These are phyloP conservation scores for Malus orientalis DNA, from an alignment of 306 rosid genomes.

Conservation along the genomic window DNA sequence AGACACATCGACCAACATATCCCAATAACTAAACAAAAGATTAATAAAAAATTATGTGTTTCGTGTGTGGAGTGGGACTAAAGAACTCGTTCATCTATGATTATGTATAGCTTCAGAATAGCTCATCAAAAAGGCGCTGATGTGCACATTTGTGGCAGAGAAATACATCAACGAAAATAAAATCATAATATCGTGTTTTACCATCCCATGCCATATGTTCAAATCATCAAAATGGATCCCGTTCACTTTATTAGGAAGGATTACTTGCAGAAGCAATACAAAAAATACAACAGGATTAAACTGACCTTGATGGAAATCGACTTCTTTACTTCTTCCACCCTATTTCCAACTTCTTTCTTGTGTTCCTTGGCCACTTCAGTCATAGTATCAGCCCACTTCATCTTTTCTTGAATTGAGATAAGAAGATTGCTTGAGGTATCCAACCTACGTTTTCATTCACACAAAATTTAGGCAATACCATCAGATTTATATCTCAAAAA, in stretches of 20 bases:
- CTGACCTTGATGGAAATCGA: slow-evolving; percentile 80
- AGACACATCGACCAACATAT: slow-evolving; percentile 90
- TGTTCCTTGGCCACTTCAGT: slow-evolving; percentile 78
- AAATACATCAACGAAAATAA: not conserved
- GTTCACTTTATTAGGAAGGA: not conserved
- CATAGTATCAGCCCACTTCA: slow-evolving; percentile 90
- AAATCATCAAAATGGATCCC: not conserved
- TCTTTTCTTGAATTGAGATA: slow-evolving; percentile 85
- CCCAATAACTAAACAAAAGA: slow-evolving; percentile 29
- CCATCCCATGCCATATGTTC: not conserved
- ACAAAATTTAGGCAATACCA: slow-evolving; percentile 4
- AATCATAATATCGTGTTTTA: not conserved
- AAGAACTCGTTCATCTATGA: not conserved
- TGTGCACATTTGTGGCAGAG: not conserved
- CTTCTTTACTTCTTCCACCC: slow-evolving; percentile 86
- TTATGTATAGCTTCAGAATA: not conserved
- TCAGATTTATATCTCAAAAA: slow-evolving; percentile 3
- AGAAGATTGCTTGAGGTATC: slow-evolving; percentile 73
- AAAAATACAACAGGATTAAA: slow-evolving; percentile 41
- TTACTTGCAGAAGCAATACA: not conserved
- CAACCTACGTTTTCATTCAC: slow-evolving; percentile 50
- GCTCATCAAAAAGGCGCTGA: not conserved
- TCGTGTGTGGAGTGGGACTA: not conserved
- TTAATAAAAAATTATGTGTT: not conserved
- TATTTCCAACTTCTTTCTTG: slow-evolving; percentile 78